Percentiles rank a stretch among this genome's conserved stretches.
phyloP scores from a whole-genome alignment of 805 yeast species.

The Teunomyces barrocoloradensis region DNA sequence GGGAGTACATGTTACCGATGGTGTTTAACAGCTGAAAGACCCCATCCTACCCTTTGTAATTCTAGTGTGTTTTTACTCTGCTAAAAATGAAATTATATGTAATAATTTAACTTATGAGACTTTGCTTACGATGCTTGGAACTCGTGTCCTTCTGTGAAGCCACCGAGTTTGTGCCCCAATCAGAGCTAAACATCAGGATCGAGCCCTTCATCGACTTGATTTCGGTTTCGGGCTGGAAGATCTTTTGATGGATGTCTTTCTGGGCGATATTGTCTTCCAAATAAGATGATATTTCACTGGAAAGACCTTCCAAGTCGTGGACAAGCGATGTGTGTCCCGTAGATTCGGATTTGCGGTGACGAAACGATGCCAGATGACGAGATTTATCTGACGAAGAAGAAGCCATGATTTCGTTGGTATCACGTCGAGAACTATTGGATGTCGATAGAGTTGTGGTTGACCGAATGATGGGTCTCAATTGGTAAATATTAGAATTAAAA shows the following conservation, averaged over 20 bases:
- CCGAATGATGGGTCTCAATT: slow-evolving; percentile 29
- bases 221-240: slow-evolving; percentile 10
- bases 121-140: background rate
- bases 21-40: slow-evolving; percentile 17
- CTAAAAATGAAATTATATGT: slow-evolving; percentile 3
- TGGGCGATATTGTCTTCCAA: slow-evolving; percentile 2
- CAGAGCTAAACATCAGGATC: slow-evolving; percentile 10
- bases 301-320: slow-evolving; percentile 27
- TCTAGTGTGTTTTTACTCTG: slow-evolving; percentile 3
- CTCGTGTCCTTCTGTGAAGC: background rate
- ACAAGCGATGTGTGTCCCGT: slow-evolving; percentile 26
- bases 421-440: slow-evolving; percentile 10
- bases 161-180: background rate
- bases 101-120: background rate
- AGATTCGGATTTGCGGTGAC: slow-evolving; percentile 18
- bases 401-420: background rate
- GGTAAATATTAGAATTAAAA: slow-evolving; percentile 18
- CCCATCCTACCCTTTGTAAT: background rate
- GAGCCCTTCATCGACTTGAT: slow-evolving; percentile 23
- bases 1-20: slow-evolving; percentile 37
- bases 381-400: slow-evolving; percentile 1
- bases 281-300: slow-evolving; percentile 23
- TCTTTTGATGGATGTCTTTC: slow-evolving; percentile 3
- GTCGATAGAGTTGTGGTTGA: slow-evolving; percentile 32
- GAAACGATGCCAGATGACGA: background rate